Evolutionary conservation across 2,329 filamentous ascomycete genomes (phyloP), one percentile per base, ranked within the genome.

Genomic region (Plenodomus biglobosus): DNA sequence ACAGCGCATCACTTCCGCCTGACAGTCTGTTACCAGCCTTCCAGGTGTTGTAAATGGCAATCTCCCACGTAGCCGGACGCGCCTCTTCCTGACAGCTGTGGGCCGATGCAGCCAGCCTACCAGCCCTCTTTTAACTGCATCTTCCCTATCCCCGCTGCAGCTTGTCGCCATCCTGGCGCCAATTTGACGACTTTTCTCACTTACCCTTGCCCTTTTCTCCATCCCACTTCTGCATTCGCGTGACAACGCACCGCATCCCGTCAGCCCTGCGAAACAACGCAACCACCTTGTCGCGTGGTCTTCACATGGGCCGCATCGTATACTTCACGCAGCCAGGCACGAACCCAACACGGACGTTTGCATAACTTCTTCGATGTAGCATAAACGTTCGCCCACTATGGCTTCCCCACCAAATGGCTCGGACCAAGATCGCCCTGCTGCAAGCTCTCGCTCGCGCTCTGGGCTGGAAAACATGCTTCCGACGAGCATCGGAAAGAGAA

Each of bases 381-480:
- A 15, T 32, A 32, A 11, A 32, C 27, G 27, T 15, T 32, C 11
- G 27, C 27, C 27, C 27, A 32, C 27, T 32, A 32, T 32, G 27
- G 27, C 27, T 32, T 32, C 27, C 13, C 27, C 27, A 32, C 27
- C 27, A 21, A 41, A 52, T 27, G 43, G 45, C 39, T 48, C 53
- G 47, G 51, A 60, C 40, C 22, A 46, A 40, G 54, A 61, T 43
- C 53, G 53, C 49, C 57, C 58, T 56, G 42, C 42, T 38, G 52
- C 50, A 32, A 50, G 45, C 24, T 49, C 37, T 38, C 62, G 61
- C 42, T 48, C 47, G 35, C 58, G 56, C 30, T 51, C 60, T 36
- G 59, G 55, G n/a, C 53, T 66, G 50, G 66, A 70, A 24, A 63
- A 64, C 49, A 56, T 67, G 18, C 52, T 67, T 21, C 64, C 66